These are phyloP conservation scores for Immersiporthe knoxdaviesiana DNA, from an alignment of 2,329 filamentous ascomycete genomes.

Conservation along the genomic window DNA sequence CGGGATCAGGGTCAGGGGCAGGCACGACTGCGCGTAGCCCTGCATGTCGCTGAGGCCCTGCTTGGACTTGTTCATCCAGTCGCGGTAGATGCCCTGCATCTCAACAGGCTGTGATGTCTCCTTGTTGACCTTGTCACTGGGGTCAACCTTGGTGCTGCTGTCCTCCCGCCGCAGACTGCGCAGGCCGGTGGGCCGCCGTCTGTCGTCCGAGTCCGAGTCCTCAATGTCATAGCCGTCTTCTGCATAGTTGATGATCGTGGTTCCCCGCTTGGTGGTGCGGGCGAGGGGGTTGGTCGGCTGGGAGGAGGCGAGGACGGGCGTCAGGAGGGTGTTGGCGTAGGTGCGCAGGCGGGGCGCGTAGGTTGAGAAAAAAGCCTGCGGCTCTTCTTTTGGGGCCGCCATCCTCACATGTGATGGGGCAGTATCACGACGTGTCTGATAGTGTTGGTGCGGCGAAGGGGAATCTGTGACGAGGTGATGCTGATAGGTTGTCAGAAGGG, in stretches of 20 bases:
- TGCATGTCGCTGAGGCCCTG: slow-evolving; percentile 60
- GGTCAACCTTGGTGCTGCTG: slow-evolving; percentile 62
- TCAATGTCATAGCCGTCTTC: slow-evolving; percentile 91
- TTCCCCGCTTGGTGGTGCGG: slow-evolving; percentile 95
- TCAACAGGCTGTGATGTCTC: slow-evolving; percentile 79
- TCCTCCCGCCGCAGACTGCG: slow-evolving; percentile 83
- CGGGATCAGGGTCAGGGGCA: slow-evolving; percentile 89
- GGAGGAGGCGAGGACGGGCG: slow-evolving; percentile 76
- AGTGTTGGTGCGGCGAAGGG: too few species aligned
- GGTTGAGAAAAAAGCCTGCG: slow-evolving; percentile 87
- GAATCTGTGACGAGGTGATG: not conserved
- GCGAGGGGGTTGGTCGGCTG: slow-evolving; percentile 67
- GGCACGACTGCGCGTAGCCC: slow-evolving; percentile 67
- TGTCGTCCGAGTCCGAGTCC: slow-evolving; percentile 71
- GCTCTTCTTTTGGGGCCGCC: slow-evolving; percentile 52
- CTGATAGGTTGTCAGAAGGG: not conserved
- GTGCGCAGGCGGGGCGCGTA: slow-evolving; percentile 89
- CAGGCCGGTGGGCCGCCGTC: slow-evolving; percentile 80
- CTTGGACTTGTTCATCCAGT: slow-evolving; percentile 85
- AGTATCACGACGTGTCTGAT: not conserved
- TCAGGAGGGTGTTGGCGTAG: slow-evolving; percentile 90
- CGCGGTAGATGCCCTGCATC: slow-evolving; percentile 87
- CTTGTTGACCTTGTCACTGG: slow-evolving; percentile 79
- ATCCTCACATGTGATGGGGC: slow-evolving; percentile 40
- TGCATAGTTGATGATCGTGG: slow-evolving; percentile 95